Evolutionary conservation across 164 flowering plant species (phyloP), one percentile per base, ranked within the genome.

Genomic region (Taxillus chinensis): DNA sequence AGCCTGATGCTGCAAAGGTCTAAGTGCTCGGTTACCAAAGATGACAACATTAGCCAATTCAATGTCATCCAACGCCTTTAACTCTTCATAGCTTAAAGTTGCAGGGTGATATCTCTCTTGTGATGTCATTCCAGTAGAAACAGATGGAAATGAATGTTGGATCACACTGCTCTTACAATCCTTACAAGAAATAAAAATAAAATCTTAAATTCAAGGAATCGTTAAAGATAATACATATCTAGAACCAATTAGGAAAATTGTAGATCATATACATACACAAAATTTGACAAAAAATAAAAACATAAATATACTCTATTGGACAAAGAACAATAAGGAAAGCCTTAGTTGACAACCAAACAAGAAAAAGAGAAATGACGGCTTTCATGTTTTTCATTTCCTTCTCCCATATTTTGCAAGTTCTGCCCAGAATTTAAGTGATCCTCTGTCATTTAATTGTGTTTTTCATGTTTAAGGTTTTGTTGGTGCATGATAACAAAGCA

Each of bases 21-120:
- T 79, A 64, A 93, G 83, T 49, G 68, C 55, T 69, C 14, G 75
- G 70, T 93, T 89, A 7, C 97, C 97, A 79, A 93, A 93, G 53
- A 93, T 88, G 8, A 93, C 97, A 40, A 86, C 88, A 82, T 90
- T 93, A 74, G 99, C 99, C 74, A 93, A 74, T 70, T 93, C 95
- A 55, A 78, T 45, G 66, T 89, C 93, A 75, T 93, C 99, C 75
- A 93, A 56, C 46, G 77, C 79, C 73, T 83, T 82, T 66, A 93
- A 67, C 64, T 83, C 85, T 67, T 84, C 89, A 68, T 80, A 91
- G 63, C 75, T 74, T 9, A 89, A 78, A 68, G 77, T 81, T 15
- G 68, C 71, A 53, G 66, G 65, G 2, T 64, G 68, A 59, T 73
- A 68, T 55, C 66, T 40, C 59, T 41, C 51, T 14, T 74, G 45